Base-by-base conservation (phyloP, 2,329 filamentous ascomycete genomes). In the Trichoderma hamatum region DNA sequence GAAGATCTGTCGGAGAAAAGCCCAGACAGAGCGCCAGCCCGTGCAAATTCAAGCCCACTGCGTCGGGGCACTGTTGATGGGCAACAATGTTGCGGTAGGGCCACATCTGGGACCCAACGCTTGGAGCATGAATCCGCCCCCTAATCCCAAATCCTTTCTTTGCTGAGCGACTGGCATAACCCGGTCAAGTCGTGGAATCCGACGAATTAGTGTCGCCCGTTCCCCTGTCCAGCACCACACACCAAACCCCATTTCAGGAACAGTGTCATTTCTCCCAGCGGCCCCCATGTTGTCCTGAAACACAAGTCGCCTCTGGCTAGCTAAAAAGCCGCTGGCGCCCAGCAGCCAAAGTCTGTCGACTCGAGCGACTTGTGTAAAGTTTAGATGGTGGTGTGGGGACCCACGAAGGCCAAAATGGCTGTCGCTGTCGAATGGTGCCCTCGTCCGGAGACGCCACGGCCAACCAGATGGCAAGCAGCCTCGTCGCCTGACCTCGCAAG, bases 281-380 rank as follows among this genome's bases (percentile, higher is more conserved):
- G 72, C 58, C 71, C 72, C 72, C 70, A 72, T 66, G 72, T 70
- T 70, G 72, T 74, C 72, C 74, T 75, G 75, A 76, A 76, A 76
- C 75, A 71, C 70, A 61, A 63, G 65, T 63, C 59, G 65, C 65
- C 51, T 67, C 64, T 65, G 61, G 65, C 65, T 68, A 67, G 63
- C 16, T 61, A 30, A 21, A 39, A 58, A 49, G 32, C 21, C 36
- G 64, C 54, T 56, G 60, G 19, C 60, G 46, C 61, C 34, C 56
- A 59, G 34, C 21, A 67, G 54, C 54, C 30, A 68, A 43, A 66
- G 54, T 26, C 56, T 63, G 61, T 34, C 52, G 60, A 69, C 61
- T 52, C 43, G 46, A 55, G 54, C 55, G 28, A 55, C 55, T 21
- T n/a, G 52, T 32, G 46, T 51, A 59, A n/a, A 56, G 21, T 28